Conservation (phyloP, 2,329 filamentous ascomycete species). For the Chaetothyriales sp. region DNA sequence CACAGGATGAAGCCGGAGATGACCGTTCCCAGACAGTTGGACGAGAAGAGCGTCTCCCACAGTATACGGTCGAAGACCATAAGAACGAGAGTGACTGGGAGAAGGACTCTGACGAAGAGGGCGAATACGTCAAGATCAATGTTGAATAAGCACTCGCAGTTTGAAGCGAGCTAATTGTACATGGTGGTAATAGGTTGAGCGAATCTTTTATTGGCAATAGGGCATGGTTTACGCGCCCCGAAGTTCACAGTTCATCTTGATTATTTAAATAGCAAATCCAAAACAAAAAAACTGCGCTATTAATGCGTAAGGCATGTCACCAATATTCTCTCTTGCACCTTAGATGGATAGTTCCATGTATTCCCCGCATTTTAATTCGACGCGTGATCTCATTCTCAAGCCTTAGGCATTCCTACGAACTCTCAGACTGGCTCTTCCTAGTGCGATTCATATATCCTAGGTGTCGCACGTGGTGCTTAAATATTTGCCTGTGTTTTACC, state of each 20-base stretch:
- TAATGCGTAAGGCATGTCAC: no score
- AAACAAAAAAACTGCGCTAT: neutral
- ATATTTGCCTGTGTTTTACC: neutral
- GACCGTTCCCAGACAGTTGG: conserved; percentile 20
- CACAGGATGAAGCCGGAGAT: conserved; percentile 9
- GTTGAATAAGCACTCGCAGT: conserved; percentile 30
- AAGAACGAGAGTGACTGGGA: conserved; percentile 14
- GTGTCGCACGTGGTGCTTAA: no score
- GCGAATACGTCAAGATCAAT: conserved; percentile 46
- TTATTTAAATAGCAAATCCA: neutral
- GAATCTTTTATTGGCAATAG: no score
- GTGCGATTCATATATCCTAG: no score
- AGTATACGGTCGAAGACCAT: conserved; percentile 12
- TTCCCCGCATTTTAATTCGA: neutral
- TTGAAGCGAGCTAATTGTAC: neutral
- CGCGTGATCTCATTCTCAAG: neutral
- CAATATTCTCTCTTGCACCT: no score
- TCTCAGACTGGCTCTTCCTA: no score
- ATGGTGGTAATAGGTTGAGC: no score
- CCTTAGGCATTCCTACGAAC: no score
- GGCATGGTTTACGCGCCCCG: no score
- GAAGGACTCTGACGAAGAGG: conserved; percentile 17
- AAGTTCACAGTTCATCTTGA: no score
- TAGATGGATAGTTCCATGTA: neutral
- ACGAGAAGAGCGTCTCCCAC: conserved; percentile 18